Conservation (phyloP, 2,329 filamentous ascomycete species). For the Ceratocystis huliohia region DNA sequence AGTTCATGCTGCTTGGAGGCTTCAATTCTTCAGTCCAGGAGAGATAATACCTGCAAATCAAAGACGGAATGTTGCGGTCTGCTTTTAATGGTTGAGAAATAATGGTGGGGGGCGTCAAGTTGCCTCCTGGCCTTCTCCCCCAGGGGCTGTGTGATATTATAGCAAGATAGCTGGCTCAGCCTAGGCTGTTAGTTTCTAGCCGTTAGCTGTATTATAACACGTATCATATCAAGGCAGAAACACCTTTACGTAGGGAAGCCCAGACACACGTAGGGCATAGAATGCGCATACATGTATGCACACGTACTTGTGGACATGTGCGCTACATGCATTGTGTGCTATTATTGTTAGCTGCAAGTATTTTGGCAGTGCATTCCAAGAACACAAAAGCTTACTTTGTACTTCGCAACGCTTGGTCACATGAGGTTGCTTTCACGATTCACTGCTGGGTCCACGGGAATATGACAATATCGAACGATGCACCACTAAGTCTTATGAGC, state of each 20-base stretch:
- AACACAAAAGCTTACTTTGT: not conserved
- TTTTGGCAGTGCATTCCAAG: not conserved
- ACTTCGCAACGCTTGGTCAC: not conserved
- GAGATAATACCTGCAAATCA: too few species aligned
- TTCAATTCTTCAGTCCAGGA: too few species aligned
- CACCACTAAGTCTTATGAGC: not conserved
- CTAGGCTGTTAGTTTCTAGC: too few species aligned
- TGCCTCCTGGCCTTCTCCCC: not conserved
- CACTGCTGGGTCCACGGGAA: not conserved
- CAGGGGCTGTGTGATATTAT: not conserved
- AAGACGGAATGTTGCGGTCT: too few species aligned
- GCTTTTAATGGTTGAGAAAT: too few species aligned
- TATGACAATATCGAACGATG: not conserved
- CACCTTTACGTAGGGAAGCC: not conserved
- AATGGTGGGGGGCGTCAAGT: not conserved
- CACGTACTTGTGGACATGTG: too few species aligned
- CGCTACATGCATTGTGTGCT: too few species aligned
- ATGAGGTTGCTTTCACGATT: slow-evolving; percentile 5
- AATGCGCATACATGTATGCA: not conserved
- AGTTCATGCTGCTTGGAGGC: too few species aligned
- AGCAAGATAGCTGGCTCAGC: not conserved
- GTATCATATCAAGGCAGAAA: not conserved
- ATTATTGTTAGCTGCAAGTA: too few species aligned
- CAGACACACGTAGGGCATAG: not conserved
- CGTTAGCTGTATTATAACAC: not conserved